Base-by-base conservation (phyloP, 1,139 yeast genomes). In the Pneumocystis murina region DNA sequence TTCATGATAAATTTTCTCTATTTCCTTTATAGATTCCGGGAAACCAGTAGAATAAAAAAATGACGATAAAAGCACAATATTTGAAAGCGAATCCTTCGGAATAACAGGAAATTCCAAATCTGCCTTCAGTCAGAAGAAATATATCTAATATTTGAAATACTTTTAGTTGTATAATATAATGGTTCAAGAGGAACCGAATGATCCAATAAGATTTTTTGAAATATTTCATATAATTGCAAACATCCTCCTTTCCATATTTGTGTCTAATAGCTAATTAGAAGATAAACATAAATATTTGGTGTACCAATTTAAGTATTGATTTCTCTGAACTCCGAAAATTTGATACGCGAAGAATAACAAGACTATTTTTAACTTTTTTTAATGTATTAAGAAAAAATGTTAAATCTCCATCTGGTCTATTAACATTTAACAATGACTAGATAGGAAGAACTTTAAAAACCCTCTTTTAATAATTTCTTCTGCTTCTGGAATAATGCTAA, bases 391-490 rank as follows among this genome's bases (percentile, higher is more conserved):
- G 28, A 57, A 57, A 64, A 10, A 38, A 17, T 28, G 41, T 58
- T 12, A 58, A 38, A 30, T 58, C 39, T 5, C 17, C 60, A 17
- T 58, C 33, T 12, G 60, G 41, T 10, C 55, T 48, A 38, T 24
- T 12, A 40, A 58, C 0, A 3, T 58, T 14, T 40, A 58, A 20
- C 3, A 20, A 28, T 55, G 58, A 3, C 8, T 12, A 5, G 2
- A 10, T 12, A 24, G 54, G 35, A 28, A 17, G 14, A 2, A 2
- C 30, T 55, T 41, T 10, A 28, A 28, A 36, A 24, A 63, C 65
- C 66, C 66, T 38, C 61, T 61, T 4, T 62, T 59, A 40, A 64
- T 62, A 57, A 60, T 63, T 6, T 62, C 60, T 43, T 63, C 66
- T 33, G 63, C 66, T 38, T 62, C 65, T 38, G 62, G 60, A 35